A percentile compares a stretch with the other conserved stretches of the same genome.
These are phyloP conservation scores for Penicillium atrosanguineum DNA, from an alignment of 495 filamentous ascomycete genomes.

Conservation along the genomic window DNA sequence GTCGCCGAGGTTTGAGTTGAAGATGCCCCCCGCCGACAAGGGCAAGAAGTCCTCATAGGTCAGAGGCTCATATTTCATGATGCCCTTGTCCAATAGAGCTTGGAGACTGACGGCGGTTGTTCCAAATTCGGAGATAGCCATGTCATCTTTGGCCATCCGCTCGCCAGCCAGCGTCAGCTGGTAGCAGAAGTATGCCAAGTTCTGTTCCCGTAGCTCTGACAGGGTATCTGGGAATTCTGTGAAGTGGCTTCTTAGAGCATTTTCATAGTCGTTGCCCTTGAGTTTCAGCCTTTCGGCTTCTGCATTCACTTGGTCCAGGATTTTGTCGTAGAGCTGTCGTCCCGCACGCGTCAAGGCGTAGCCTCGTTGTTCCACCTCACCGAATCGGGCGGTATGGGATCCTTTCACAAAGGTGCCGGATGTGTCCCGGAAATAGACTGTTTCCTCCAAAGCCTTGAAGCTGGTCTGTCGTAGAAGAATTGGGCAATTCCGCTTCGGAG, in stretches of 20 bases:
- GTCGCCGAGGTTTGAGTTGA: slow-evolving; percentile 37
- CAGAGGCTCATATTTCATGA: slow-evolving; percentile 32
- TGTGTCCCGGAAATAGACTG: slow-evolving; percentile 28
- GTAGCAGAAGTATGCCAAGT: slow-evolving; percentile 36
- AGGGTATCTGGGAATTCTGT: slow-evolving; percentile 31
- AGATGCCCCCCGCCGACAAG: slow-evolving; percentile 42
- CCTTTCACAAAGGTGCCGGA: slow-evolving; percentile 21
- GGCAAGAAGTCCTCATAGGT: slow-evolving; percentile 47
- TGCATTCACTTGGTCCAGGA: slow-evolving; percentile 28
- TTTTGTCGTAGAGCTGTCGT: slow-evolving; percentile 35
- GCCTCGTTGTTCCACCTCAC: slow-evolving; percentile 44
- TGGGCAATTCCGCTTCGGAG: slow-evolving; percentile 31
- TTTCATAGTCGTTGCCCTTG: slow-evolving; percentile 14
- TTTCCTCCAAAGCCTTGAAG: slow-evolving; percentile 42
- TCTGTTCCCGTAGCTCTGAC: slow-evolving; percentile 19
- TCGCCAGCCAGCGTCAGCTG: slow-evolving; percentile 10
- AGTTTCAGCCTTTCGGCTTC: slow-evolving; percentile 7
- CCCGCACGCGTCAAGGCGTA: slow-evolving; percentile 39
- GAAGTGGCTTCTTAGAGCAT: slow-evolving; percentile 25
- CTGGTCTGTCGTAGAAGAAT: slow-evolving; percentile 44
- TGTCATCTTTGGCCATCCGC: slow-evolving; percentile 4
- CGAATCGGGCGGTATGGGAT: slow-evolving; percentile 43
- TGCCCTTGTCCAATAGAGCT: slow-evolving; percentile 19
- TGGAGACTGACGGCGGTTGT: slow-evolving; percentile 3
- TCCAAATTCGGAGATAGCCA: background rate